Base-by-base conservation (phyloP, 148 eudicot genomes). In the Cornus florida region DNA sequence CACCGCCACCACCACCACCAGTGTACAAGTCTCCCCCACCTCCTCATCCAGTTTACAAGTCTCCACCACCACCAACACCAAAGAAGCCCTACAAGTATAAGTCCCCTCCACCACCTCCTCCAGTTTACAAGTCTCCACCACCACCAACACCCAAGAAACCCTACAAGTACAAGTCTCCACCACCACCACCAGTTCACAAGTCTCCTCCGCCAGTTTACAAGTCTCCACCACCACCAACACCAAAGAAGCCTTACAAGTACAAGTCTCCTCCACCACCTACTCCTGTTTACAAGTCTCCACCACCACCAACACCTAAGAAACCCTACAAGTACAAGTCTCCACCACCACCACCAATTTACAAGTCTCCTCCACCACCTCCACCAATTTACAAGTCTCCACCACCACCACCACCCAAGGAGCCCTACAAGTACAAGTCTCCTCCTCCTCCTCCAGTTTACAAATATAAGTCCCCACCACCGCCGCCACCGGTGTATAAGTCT, bases 1-100 rank as follows among this genome's bases (percentile, higher is more conserved):
- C 72, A 4, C 84, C 28, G 1, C 28, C 28, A 35, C 84, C 28
- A 28, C 28, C 28, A 35, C 74, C 81, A n/a, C 86, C 82, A 10
- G 82, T 80, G 38, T 78, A 81, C 76, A 77, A 79, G 71, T 72
- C 82, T 10, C 80, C 86, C 43, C 86, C 86, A 5, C 84, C 84
- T 12, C 71, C 77, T 24, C 33, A 70, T 0, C 74, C 78, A 16
- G 50, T 12, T 1, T 33, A 79, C 78, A 78, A 69, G 10, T 78
- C 62, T 43, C 72, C 82, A 2, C 83, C 83, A 2, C 83, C 83
- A 35, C 87, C 78, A 35, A 64, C 81, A 14, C 69, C 78, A 3
- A 38, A 71, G 70, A 43, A 28, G 17, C 46, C 35, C 17, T 57
- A 78, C 57, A 23, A 59, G 4, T 46, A 75, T 33, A 79, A 78